Evolutionary conservation across 2,329 filamentous ascomycete genomes (phyloP).

Genomic region (Talaromyces sp.): DNA sequence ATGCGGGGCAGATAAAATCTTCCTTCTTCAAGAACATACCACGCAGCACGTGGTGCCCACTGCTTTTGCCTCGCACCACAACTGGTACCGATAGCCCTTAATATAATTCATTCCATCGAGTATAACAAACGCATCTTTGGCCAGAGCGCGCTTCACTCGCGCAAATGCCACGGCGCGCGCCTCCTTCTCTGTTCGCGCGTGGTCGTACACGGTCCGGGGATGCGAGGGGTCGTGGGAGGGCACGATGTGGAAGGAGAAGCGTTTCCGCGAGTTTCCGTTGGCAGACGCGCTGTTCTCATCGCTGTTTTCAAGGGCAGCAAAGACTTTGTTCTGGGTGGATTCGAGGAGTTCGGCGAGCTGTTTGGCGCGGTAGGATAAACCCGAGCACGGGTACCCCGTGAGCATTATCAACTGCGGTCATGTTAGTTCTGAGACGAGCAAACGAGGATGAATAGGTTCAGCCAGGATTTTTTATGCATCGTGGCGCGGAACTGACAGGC

Average conservation of each 20-base stretch:
- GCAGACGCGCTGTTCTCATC: constrained; percentile 1
- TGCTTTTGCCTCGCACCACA: constrained; percentile 64
- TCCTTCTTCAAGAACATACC: constrained; percentile 33
- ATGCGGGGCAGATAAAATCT: background rate
- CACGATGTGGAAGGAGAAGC: constrained; percentile 38
- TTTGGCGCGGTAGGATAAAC: constrained; percentile 56
- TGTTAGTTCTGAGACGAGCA: background rate
- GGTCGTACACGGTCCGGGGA: constrained; percentile 51
- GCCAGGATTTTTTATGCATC: background rate
- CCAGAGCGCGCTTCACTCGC: constrained; percentile 55
- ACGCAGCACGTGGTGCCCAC: constrained; percentile 58
- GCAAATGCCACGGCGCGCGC: constrained; percentile 58
- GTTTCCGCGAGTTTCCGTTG: constrained; percentile 29
- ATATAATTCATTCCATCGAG: constrained; percentile 64
- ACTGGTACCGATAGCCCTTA: constrained; percentile 62
- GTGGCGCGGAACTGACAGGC: constrained; percentile 1
- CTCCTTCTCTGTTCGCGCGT: constrained; percentile 57
- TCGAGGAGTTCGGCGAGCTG: constrained; percentile 53
- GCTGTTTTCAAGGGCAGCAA: constrained; percentile 16
- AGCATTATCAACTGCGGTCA: constrained; percentile 52
- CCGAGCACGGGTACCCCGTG: constrained; percentile 59
- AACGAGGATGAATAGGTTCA: background rate
- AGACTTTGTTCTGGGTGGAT: constrained; percentile 43
- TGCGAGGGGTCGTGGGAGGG: constrained; percentile 36
- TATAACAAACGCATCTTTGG: constrained; percentile 56